These are phyloP conservation scores for Cyanodermella asteris DNA, from an alignment of 2,329 filamentous ascomycete genomes.

Conservation along the genomic window DNA sequence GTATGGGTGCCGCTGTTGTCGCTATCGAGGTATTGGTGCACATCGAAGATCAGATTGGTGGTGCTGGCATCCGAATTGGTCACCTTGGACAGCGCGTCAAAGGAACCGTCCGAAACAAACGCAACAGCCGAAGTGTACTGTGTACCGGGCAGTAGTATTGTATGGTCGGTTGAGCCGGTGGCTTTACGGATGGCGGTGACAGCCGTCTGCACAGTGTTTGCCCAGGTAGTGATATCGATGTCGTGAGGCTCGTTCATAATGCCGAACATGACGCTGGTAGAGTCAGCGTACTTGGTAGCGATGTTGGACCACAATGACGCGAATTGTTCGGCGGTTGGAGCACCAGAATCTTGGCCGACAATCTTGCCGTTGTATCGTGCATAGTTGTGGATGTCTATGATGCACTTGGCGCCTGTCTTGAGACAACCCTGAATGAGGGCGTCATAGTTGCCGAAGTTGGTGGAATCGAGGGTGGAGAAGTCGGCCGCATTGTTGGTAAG, in stretches of 20 bases:
- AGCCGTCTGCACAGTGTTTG: constrained; percentile 35
- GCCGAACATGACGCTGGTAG: constrained; percentile 37
- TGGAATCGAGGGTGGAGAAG: constrained; percentile 24
- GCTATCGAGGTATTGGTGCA: constrained; percentile 39
- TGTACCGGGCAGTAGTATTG: constrained; percentile 39
- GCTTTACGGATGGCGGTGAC: constrained; percentile 43
- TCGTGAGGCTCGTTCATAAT: constrained; percentile 52
- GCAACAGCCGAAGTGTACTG: constrained; percentile 30
- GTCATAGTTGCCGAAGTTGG: constrained; percentile 31
- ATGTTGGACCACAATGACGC: constrained; percentile 35
- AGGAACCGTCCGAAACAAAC: constrained; percentile 28
- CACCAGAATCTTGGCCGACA: constrained; percentile 33
- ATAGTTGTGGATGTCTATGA: constrained; percentile 31
- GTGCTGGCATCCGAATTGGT: constrained; percentile 37
- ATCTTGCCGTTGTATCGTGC: constrained; percentile 39
- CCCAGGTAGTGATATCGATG: constrained; percentile 33
- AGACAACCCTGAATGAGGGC: constrained; percentile 34
- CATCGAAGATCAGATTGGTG: constrained; percentile 33
- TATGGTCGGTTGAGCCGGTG: constrained; percentile 35
- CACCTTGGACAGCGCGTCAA: constrained; percentile 28
- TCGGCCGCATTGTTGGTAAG: constrained; percentile 32
- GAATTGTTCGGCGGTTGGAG: constrained; percentile 34
- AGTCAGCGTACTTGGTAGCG: constrained; percentile 33
- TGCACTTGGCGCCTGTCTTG: constrained; percentile 32
- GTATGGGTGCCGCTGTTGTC: constrained; percentile 32